These are phyloP conservation scores for Colletotrichum cuscutae DNA, from an alignment of 2,329 filamentous ascomycete genomes.

Conservation along the genomic window DNA sequence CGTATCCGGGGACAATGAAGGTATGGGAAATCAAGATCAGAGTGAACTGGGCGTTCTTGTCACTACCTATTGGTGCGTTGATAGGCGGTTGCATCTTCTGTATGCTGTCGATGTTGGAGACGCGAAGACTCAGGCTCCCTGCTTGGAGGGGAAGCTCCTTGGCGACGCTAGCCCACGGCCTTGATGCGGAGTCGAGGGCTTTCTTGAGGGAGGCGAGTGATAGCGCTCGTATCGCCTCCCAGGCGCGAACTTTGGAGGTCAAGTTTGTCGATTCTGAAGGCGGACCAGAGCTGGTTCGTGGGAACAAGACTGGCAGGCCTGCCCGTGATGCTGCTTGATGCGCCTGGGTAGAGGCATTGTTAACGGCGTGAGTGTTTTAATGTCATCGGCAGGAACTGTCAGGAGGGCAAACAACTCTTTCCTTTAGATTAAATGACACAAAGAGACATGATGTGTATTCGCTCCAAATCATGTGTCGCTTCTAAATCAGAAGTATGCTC, in stretches of 20 bases:
- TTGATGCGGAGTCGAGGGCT: neutral
- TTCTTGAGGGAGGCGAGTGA: neutral
- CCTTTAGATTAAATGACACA: too few relatives aligned
- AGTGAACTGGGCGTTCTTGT: neutral
- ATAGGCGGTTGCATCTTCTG: neutral
- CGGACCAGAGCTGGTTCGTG: neutral
- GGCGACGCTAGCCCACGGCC: neutral
- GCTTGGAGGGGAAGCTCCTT: neutral
- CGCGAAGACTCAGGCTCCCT: neutral
- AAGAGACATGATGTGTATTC: too few relatives aligned
- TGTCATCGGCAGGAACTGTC: too few relatives aligned
- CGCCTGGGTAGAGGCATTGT: fast-evolving
- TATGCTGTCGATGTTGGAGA: neutral
- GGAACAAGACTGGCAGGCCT: neutral
- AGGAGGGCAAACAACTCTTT: too few relatives aligned
- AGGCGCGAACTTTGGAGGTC: neutral
- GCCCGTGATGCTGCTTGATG: fast-evolving
- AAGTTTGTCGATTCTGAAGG: neutral
- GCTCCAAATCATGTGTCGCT: too few relatives aligned
- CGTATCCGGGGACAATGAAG: neutral
- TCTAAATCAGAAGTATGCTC: too few relatives aligned
- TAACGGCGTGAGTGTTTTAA: too few relatives aligned
- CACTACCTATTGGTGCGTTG: neutral
- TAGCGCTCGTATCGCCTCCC: neutral
- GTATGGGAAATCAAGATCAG: neutral